These are phyloP conservation scores for Boletus albobrunnescens DNA, from an alignment of 1,284 basidiomycete species.

Conservation along the genomic window DNA sequence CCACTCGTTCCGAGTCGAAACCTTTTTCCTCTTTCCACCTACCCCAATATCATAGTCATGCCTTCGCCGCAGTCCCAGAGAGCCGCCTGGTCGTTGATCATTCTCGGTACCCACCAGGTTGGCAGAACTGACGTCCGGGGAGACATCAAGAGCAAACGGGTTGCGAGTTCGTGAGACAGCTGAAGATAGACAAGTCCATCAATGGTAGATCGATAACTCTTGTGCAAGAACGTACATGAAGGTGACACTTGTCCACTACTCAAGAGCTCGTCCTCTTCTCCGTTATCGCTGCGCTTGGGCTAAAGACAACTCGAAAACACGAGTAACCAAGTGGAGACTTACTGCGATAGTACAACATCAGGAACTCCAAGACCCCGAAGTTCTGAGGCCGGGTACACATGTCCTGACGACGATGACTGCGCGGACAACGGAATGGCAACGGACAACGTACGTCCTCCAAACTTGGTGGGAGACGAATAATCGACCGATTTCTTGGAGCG, in stretches of 20 bases:
- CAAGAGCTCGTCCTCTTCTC: constrained; percentile 58
- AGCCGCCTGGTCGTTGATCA: constrained; percentile 13
- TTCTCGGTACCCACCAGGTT: constrained; percentile 31
- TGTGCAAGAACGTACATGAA: constrained; percentile 43
- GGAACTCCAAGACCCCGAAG: constrained; percentile 28
- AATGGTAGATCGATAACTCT: constrained; percentile 8
- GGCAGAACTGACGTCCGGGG: constrained; percentile 41
- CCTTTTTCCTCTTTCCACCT: constrained; percentile 28
- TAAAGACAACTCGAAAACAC: not conserved
- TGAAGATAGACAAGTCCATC: constrained; percentile 14
- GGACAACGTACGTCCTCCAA: constrained; percentile 22
- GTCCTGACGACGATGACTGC: constrained; percentile 34
- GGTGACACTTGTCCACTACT: constrained; percentile 75
- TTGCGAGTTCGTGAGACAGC: constrained; percentile 39
- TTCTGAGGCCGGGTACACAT: constrained; percentile 29
- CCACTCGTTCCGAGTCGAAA: constrained; percentile 52
- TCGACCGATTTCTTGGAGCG: constrained; percentile 34
- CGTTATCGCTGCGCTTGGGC: constrained; percentile 30
- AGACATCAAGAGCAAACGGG: constrained; percentile 41
- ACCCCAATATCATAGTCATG: constrained; percentile 2
- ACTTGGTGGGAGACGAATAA: constrained; percentile 24
- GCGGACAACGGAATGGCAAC: constrained; percentile 33
- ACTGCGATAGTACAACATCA: constrained; percentile 30
- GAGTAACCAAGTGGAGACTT: constrained; percentile 5
- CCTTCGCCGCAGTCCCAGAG: constrained; percentile 2